phyloP scores from a whole-genome alignment of 2,329 filamentous ascomycete genomes.

The Orbilia quercus region DNA sequence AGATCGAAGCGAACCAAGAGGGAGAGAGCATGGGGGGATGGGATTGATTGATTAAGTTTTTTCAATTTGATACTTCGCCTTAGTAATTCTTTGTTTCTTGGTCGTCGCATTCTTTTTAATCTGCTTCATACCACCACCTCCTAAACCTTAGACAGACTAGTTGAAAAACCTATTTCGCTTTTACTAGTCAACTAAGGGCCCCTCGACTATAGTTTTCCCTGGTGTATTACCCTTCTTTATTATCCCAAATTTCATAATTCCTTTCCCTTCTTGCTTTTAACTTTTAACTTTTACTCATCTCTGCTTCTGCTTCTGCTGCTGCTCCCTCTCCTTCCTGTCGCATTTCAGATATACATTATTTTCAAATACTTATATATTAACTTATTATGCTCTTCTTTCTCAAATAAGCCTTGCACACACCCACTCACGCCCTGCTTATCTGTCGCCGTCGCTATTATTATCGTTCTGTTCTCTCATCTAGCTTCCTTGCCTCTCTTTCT shows the following conservation, averaged over 20 bases:
- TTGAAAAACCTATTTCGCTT: conserved; percentile 13
- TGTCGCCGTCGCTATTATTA: background rate
- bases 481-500: conserved; percentile 6
- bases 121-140: conserved; percentile 55
- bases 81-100: conserved; percentile 52
- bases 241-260: conserved; percentile 3
- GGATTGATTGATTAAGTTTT: conserved; percentile 55
- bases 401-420: conserved; percentile 13
- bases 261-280: conserved; percentile 4
- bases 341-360: conserved; percentile 44
- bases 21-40: conserved; percentile 31
- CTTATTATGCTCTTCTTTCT: conserved; percentile 15
- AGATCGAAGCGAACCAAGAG: conserved; percentile 52
- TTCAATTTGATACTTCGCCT: conserved; percentile 50
- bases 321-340: conserved; percentile 27
- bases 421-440: background rate
- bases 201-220: conserved; percentile 2
- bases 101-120: conserved; percentile 56
- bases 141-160: conserved; percentile 47
- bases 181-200: conserved; percentile 20
- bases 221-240: conserved; percentile 3
- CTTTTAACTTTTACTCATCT: too few relatives aligned
- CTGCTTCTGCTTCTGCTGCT: too few relatives aligned
- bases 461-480: background rate
- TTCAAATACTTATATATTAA: conserved; percentile 10